Evolutionary conservation across 2,329 filamentous ascomycete species (phyloP).

Genomic region (Neofusicoccum ribis): DNA sequence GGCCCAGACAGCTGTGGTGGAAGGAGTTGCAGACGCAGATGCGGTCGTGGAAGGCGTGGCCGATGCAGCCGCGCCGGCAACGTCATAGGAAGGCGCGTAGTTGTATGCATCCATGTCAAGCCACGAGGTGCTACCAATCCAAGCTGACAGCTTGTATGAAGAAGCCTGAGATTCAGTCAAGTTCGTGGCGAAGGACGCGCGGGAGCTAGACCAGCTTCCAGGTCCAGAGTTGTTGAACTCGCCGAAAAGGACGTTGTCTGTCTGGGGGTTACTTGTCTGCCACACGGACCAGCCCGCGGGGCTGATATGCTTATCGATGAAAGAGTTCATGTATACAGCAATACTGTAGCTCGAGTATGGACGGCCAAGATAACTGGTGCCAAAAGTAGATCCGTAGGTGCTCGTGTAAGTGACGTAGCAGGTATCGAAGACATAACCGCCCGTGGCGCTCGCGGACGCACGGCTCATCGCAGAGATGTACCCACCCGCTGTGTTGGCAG

Average conservation of each 20-base stretch:
- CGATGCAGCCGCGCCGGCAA: slow-evolving; percentile 19
- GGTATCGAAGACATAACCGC: slow-evolving; percentile 56
- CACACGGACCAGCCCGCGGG: slow-evolving; percentile 53
- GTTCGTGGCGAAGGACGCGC: slow-evolving; percentile 40
- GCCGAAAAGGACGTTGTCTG: slow-evolving; percentile 19
- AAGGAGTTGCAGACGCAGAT: slow-evolving; percentile 26
- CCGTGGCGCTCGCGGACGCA: slow-evolving; percentile 30
- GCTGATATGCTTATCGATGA: slow-evolving; percentile 56
- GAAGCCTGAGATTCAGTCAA: slow-evolving; percentile 37
- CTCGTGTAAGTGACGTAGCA: slow-evolving; percentile 43
- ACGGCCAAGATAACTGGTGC: slow-evolving; percentile 48
- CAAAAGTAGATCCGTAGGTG: slow-evolving; percentile 34
- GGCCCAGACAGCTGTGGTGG: slow-evolving; percentile 34
- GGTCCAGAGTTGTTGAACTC: slow-evolving; percentile 58
- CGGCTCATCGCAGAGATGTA: slow-evolving; percentile 29
- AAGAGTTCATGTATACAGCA: slow-evolving; percentile 50
- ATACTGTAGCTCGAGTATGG: slow-evolving; percentile 51
- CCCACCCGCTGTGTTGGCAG: slow-evolving; percentile 18
- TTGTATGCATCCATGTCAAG: slow-evolving; percentile 45
- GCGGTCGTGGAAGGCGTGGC: slow-evolving; percentile 22
- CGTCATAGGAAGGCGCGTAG: slow-evolving; percentile 38
- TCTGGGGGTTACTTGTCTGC: slow-evolving; percentile 37
- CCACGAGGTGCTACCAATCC: slow-evolving; percentile 45
- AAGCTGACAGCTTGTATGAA: slow-evolving; percentile 38
- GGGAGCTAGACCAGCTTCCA: slow-evolving; percentile 24